Evolutionary conservation across 371 early-diverging fungal species (phyloP), one percentile per base, ranked within the genome.

Genomic region (Haplosporangium sp.): DNA sequence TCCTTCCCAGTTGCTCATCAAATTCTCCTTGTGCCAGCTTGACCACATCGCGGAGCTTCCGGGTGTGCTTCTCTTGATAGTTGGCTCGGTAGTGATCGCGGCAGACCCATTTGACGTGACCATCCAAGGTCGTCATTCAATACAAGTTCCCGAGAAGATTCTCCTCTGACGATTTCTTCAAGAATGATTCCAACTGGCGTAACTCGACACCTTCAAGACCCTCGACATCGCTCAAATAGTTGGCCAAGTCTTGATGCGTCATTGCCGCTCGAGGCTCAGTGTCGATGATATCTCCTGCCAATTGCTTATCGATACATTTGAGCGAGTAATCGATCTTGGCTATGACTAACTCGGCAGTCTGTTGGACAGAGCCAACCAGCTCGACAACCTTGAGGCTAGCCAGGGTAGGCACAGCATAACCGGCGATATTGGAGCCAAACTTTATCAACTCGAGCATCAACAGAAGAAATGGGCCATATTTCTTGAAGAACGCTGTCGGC

Each of bases 61-160:
- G 48, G 5, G 42, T 47, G 57, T 55, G 12, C 18, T 55, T 40
- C 18, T 64, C 64, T 50, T 41, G 56, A 57, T 56, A 50, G n/a
- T 21, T 21, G 42, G 51, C 41, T 47, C 57, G 51, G 40, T 47
- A 63, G 55, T 63, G 63, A 36, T 63, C 55, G 23, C 29, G 23
- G 23, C 67, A 67, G 20, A 67, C 60, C 67, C 67, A 67, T 40
- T 67, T 67, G 57, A 63, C 58, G 36, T 57, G 52, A 14, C 65
- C 65, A 41, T 56, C 57, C 48, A 12, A 7, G 14, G 67, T 60
- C 23, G 55, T 67, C 43, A 59, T 67, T 2, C 60, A 23, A n/a
- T 67, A 67, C 6, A 67, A 21, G 38, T 67, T 67, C 16, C 67
- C 67, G 11, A 67, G 61, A 6, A 59, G 37, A 46, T 59, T 66